A percentile compares a stretch with the other conserved stretches of the same genome.
Conservation (phyloP, 2,329 filamentous ascomycete species). For the Aspergillus bombycis region DNA sequence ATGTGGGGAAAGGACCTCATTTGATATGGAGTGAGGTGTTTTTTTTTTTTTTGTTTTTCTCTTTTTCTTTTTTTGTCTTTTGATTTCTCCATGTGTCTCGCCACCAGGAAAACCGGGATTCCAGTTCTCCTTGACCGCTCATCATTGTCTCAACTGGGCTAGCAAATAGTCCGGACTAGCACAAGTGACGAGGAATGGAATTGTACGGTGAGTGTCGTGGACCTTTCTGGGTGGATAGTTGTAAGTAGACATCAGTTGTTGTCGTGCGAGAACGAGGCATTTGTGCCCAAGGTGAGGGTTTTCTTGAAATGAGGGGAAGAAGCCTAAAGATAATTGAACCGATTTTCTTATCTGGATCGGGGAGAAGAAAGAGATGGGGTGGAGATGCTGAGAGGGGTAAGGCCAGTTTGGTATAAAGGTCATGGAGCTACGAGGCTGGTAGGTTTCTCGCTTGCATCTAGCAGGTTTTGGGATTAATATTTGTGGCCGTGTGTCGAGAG, state of each 20-base stretch:
- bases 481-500: neutral
- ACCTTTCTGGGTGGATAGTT: neutral
- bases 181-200: neutral
- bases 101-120: neutral
- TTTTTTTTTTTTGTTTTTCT: neutral
- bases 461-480: neutral
- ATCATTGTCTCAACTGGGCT: neutral
- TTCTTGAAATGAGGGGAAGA: neutral
- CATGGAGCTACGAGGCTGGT: neutral
- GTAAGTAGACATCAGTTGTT: neutral
- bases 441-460: neutral
- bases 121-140: neutral
- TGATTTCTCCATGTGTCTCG: neutral
- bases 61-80: neutral
- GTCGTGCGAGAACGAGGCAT: neutral
- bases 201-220: neutral
- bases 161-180: neutral
- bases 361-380: neutral
- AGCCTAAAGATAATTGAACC: neutral
- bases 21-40: neutral
- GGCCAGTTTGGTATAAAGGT: neutral
- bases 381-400: neutral
- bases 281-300: slow-evolving; percentile 5
- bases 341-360: neutral
- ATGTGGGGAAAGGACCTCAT: neutral